These are phyloP conservation scores for Boletus mariae DNA, from an alignment of 1,284 basidiomycete genomes.

Conservation along the genomic window DNA sequence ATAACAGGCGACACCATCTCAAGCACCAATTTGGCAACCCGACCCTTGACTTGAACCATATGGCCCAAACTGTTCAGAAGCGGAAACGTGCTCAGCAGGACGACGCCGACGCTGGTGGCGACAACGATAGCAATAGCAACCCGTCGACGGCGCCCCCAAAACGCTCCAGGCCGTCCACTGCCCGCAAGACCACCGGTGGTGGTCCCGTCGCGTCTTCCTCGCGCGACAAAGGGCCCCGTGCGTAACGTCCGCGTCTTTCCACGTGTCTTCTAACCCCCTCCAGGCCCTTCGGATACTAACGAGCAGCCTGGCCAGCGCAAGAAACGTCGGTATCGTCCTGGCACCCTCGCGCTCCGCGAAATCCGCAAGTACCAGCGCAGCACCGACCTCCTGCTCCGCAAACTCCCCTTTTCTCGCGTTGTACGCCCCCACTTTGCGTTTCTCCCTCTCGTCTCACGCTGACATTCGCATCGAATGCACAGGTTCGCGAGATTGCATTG, in stretches of 20 bases:
- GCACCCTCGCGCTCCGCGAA: slow-evolving; percentile 85
- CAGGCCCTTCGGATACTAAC: slow-evolving; percentile 27
- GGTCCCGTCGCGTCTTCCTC: slow-evolving; percentile 36
- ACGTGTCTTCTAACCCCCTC: slow-evolving; percentile 7
- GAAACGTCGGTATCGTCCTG: slow-evolving; percentile 74
- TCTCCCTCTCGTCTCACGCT: neutral
- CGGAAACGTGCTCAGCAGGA: slow-evolving; percentile 34
- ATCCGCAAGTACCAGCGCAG: slow-evolving; percentile 92
- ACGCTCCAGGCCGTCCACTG: slow-evolving; percentile 53
- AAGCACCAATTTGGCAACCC: slow-evolving; percentile 12
- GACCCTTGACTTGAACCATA: slow-evolving; percentile 16
- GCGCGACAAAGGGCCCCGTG: slow-evolving; percentile 24
- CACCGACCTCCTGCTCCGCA: slow-evolving; percentile 83
- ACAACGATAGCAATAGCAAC: slow-evolving; percentile 24
- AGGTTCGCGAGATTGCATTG: slow-evolving; percentile 91
- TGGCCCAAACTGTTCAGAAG: slow-evolving; percentile 52
- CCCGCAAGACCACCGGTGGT: slow-evolving; percentile 74
- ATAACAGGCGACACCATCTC: slow-evolving; percentile 40
- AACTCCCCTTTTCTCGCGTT: slow-evolving; percentile 88
- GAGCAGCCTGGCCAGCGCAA: slow-evolving; percentile 36
- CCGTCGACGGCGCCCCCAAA: slow-evolving; percentile 45
- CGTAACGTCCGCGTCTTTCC: slow-evolving; percentile 6
- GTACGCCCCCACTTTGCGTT: slow-evolving; percentile 46
- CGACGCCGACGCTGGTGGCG: slow-evolving; percentile 38
- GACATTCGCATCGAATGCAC: neutral